Evolutionary conservation across 2,329 filamentous ascomycete species (phyloP), one percentile per base, ranked within the genome.

Genomic region (Fusarium liriodendri): DNA sequence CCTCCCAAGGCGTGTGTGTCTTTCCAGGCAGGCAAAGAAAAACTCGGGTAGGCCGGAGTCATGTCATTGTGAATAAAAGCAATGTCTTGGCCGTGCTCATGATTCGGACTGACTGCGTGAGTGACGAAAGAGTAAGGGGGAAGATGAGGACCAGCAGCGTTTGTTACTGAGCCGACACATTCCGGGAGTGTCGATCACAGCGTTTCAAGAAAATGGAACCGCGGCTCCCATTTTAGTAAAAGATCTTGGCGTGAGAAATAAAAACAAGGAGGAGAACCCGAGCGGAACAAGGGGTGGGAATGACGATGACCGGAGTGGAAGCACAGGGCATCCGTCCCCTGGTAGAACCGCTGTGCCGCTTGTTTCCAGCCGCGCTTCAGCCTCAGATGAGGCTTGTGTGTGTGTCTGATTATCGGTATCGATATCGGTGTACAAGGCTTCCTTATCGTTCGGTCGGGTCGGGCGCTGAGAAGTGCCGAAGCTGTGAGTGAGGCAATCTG

Each of bases 381-480:
- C 50, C 50, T 54, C 47, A n/a, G 47, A 52, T 54, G 50, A 32
- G 50, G 50, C 27, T 32, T 20, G 47, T 9, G 20, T 42, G 13
- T 14, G n/a, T 50, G 42, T 18, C 42, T 50, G 50, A 20, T 54
- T 54, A 54, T 54, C 50, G 27, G 50, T 54, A 54, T 55, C 33
- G 35, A 42, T 35, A 29, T 25, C 22, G 42, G 20, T 29, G 45
- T 25, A 20, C 32, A 55, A 42, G 61, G 38, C 20, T 13, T 72
- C 72, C 72, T 74, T 72, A 74, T 74, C 72, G 29, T 25, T 32
- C 64, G 6, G 62, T 52, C 60, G 57, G 52, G 11, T 27, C 40
- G 50, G 35, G 66, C 47, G 35, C 70, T 60, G 47, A 45, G 35
- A 52, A 18, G 35, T 63, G 69, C 50, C 33, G 72, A 57, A 73